Evolutionary conservation across 306 rosid genomes (phyloP), one percentile per base, ranked within the genome.

Genomic region (Betula pendula): DNA sequence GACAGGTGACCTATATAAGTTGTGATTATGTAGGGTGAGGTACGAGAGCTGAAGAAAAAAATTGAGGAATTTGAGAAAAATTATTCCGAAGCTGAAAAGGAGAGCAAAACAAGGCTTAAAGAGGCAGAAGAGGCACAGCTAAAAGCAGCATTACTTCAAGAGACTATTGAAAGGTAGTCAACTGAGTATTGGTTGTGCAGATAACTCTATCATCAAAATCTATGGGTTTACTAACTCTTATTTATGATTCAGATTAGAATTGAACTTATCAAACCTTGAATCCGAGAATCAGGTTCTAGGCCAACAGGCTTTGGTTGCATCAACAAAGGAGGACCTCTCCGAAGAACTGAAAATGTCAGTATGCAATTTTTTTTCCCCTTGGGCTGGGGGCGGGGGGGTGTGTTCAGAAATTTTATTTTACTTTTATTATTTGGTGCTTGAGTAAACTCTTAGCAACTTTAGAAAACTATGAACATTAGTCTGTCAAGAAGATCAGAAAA

Each of bases 251-350:
- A 93, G 98, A 82, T 87, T 90, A 68, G 96, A 91, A 81, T 75
- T 31, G 65, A 93, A 89, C 81, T 78, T 89, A 84, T 90, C 98
- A 33, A 91, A 84, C 85, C 90, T 91, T 16, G 96, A 91, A 83
- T 89, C 98, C 0, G 96, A 90, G 87, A 93, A 91, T 82, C 92
- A 93, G 82, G 94, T 91, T 77, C 94, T 93, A 20, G 92, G 98
- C 76, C 96, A 89, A 68, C 88, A 88, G 77, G 90, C 95, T 83
- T 83, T 93, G 88, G 91, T 88, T 69, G 89, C 91, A 78, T 84
- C 96, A 3, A 79, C 81, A 71, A 91, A 89, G 33, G 96, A 86
- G 75, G 96, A 90, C 63, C 86, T 89, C 65, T 86, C 89, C 14
- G 94, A 93, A 83, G 98, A 90, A 79, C 71, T 89, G 48, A 87